Evolutionary conservation across 768 basidiomycete species (phyloP).

Genomic region (Bullera alba): DNA sequence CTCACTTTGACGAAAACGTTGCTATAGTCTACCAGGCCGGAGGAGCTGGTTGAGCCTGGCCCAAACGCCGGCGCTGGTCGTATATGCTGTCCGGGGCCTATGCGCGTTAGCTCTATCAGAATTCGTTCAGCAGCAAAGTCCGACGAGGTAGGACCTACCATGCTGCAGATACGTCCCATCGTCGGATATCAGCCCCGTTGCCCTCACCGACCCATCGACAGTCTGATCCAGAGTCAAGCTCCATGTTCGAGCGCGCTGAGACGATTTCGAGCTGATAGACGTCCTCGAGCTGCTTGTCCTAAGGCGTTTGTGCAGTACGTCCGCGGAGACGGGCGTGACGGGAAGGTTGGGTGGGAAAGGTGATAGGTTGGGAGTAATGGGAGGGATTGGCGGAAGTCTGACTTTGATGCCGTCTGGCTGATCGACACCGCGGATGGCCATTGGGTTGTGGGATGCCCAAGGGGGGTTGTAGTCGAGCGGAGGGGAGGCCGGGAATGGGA

Average conservation of each 20-base stretch:
- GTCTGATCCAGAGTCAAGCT: conserved; percentile 19
- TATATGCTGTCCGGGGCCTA: conserved; percentile 37
- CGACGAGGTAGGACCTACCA: conserved; percentile 13
- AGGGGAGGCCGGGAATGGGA: conserved; percentile 8
- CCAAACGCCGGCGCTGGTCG: conserved; percentile 27
- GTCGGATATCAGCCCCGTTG: conserved; percentile 22
- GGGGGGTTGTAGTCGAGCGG: conserved; percentile 12
- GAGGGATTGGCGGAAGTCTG: too few species aligned
- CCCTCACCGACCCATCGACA: conserved; percentile 16
- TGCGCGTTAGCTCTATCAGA: neutral
- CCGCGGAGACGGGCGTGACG: neutral
- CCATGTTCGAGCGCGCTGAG: conserved; percentile 8
- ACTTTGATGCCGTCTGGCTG: too few species aligned
- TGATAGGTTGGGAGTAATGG: neutral
- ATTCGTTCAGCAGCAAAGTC: too few species aligned
- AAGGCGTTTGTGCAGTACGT: too few species aligned
- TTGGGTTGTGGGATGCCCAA: conserved; percentile 26
- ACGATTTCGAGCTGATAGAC: neutral
- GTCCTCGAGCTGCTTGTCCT: neutral
- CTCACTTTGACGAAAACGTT: conserved; percentile 37
- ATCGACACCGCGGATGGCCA: conserved; percentile 7
- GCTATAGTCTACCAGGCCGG: conserved; percentile 32
- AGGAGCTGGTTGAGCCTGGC: conserved; percentile 28
- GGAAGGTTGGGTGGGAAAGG: neutral
- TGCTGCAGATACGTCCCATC: conserved; percentile 32